Evolutionary conservation across 192 early-diverging fungal genomes (phyloP).

Genomic region (Backusella morwellensis): DNA sequence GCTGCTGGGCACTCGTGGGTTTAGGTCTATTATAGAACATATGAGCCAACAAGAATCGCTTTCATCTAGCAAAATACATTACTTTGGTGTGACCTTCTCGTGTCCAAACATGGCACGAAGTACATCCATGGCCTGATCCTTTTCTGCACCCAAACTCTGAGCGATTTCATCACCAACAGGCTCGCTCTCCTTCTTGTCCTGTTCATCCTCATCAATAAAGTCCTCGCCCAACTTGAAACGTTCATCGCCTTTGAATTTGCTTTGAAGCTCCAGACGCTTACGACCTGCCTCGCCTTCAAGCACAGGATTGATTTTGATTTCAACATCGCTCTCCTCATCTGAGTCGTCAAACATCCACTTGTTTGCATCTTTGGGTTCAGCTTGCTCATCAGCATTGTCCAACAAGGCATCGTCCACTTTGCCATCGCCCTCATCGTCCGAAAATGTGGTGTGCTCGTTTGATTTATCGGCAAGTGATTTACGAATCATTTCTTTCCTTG

Average conservation of each 20-base stretch:
- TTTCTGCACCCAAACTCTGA: slow-evolving; percentile 41
- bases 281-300: slow-evolving; percentile 50
- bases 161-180: slow-evolving; percentile 34
- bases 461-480: slow-evolving; percentile 16
- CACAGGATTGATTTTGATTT: slow-evolving; percentile 47
- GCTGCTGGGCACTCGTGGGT: background rate
- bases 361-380: slow-evolving; percentile 9
- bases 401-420: background rate
- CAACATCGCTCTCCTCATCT: slow-evolving; percentile 30
- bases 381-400: slow-evolving; percentile 12
- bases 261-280: slow-evolving; percentile 46
- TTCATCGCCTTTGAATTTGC: slow-evolving; percentile 43
- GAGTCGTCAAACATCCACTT: slow-evolving; percentile 56
- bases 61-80: background rate
- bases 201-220: slow-evolving; percentile 44
- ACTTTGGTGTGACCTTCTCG: slow-evolving; percentile 4
- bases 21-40: background rate
- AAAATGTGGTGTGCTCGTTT: background rate
- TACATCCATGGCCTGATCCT: slow-evolving; percentile 46
- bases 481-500: slow-evolving; percentile 30
- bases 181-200: slow-evolving; percentile 7
- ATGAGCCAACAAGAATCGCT: background rate
- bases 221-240: slow-evolving; percentile 52
- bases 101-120: slow-evolving; percentile 52
- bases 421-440: slow-evolving; percentile 14